Evolutionary conservation across 176 grass and related monocot genomes (phyloP).

Genomic region (Raddia distichophylla): DNA sequence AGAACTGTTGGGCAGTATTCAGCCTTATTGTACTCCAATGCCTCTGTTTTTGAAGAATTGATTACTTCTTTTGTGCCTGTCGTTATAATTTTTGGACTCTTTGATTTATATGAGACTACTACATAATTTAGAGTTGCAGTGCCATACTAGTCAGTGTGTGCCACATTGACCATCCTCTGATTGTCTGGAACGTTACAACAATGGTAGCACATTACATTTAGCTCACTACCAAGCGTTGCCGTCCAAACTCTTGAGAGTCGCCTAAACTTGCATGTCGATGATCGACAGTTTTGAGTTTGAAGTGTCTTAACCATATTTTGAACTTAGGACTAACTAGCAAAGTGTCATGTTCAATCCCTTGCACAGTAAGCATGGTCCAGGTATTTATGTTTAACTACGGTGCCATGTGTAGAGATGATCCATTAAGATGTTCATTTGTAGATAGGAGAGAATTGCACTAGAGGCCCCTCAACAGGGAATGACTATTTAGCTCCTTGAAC

Average conservation of each 20-base stretch:
- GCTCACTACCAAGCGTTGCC: not conserved
- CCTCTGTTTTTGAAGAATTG: too few relatives aligned
- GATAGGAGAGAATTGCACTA: too few relatives aligned
- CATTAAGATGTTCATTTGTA: not conserved
- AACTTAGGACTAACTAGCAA: not conserved
- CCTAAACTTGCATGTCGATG: not conserved
- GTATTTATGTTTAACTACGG: not conserved
- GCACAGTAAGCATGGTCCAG: not conserved
- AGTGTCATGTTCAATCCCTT: not conserved
- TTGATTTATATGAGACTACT: not conserved
- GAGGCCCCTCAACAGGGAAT: too few relatives aligned
- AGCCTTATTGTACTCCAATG: too few relatives aligned
- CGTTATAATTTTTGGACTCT: not conserved
- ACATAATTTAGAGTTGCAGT: not conserved
- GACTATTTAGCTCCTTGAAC: not conserved
- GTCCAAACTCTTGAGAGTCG: not conserved
- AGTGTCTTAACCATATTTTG: not conserved
- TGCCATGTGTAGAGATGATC: not conserved
- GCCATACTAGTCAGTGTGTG: not conserved
- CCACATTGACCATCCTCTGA: not conserved
- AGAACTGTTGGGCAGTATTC: too few relatives aligned
- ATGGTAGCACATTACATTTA: not conserved
- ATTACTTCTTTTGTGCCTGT: too few relatives aligned
- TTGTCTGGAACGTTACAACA: slow-evolving; percentile 1
- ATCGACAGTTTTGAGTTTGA: not conserved